Evolutionary conservation across 2,329 filamentous ascomycete species (phyloP).

Genomic region (Hymenoscyphus linearis): DNA sequence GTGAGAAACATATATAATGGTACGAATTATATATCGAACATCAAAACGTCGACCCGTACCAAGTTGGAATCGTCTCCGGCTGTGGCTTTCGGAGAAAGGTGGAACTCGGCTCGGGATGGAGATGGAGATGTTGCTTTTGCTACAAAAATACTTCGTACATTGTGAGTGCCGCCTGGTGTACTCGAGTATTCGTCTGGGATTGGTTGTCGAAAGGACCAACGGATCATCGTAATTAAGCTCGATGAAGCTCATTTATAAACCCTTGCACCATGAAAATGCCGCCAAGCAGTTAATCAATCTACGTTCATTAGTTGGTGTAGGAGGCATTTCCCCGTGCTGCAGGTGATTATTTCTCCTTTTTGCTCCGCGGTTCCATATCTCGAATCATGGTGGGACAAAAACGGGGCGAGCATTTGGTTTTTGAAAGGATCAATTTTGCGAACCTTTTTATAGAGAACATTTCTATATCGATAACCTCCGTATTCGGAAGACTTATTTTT

Average conservation of each 20-base stretch:
- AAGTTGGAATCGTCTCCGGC: not conserved
- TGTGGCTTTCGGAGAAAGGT: not conserved
- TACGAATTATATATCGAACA: not conserved
- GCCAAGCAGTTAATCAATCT: not conserved
- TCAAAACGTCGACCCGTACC: not conserved
- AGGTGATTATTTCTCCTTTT: not conserved
- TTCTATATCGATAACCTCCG: not conserved
- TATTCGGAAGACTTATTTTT: not conserved
- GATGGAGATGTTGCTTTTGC: not conserved
- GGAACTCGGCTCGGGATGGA: not conserved
- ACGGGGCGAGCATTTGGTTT: not conserved
- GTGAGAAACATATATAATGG: not conserved
- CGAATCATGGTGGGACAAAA: not conserved
- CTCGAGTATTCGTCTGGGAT: not conserved
- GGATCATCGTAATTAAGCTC: not conserved
- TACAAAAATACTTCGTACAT: too few species aligned
- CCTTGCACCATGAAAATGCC: not conserved
- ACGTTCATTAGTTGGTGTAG: not conserved
- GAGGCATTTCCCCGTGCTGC: not conserved
- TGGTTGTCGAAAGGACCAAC: not conserved
- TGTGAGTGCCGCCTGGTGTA: not conserved
- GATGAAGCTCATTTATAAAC: not conserved
- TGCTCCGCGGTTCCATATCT: not conserved
- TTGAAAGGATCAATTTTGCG: not conserved
- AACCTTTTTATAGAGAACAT: not conserved